phyloP scores from a whole-genome alignment of 202 grass and related monocot genomes.

The Schoenoplectus tabernaemontani region DNA sequence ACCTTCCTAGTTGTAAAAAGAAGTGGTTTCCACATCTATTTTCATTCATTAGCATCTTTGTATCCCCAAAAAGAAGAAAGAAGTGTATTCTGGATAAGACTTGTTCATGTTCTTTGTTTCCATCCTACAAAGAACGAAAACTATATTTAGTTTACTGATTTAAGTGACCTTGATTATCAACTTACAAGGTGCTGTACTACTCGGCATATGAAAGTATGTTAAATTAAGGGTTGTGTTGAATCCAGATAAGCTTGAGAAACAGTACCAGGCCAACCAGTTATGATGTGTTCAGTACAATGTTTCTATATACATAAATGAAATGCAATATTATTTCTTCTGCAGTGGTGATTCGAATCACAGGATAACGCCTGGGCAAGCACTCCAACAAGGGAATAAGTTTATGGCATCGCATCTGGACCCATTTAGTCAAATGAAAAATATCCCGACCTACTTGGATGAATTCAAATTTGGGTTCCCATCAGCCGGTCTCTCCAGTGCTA shows the following conservation, averaged over 20 bases:
- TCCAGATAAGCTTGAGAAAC: not conserved
- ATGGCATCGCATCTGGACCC: conserved; percentile 25
- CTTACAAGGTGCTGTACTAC: no score
- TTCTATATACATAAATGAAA: conserved; percentile 2
- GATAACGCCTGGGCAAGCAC: conserved; percentile 32
- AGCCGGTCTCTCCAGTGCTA: conserved; percentile 48
- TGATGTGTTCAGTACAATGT: not conserved
- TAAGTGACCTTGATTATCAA: not conserved
- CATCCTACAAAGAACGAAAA: not conserved
- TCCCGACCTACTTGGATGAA: conserved; percentile 90
- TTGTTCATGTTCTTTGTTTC: not conserved
- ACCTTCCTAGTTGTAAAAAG: not conserved
- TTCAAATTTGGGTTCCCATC: conserved; percentile 78
- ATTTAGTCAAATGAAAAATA: conserved; percentile 48
- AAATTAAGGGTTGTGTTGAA: not conserved
- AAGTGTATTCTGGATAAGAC: not conserved
- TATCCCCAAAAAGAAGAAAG: not conserved
- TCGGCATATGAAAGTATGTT: not conserved
- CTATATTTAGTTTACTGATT: not conserved
- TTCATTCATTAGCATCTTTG: not conserved
- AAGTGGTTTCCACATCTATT: not conserved
- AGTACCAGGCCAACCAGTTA: not conserved
- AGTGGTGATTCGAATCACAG: conserved; percentile 45
- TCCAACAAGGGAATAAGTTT: conserved; percentile 42
- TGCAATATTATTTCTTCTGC: conserved; percentile 19